Evolutionary conservation across 164 flowering plant genomes (phyloP).

Genomic region (Liriodendron chinense): DNA sequence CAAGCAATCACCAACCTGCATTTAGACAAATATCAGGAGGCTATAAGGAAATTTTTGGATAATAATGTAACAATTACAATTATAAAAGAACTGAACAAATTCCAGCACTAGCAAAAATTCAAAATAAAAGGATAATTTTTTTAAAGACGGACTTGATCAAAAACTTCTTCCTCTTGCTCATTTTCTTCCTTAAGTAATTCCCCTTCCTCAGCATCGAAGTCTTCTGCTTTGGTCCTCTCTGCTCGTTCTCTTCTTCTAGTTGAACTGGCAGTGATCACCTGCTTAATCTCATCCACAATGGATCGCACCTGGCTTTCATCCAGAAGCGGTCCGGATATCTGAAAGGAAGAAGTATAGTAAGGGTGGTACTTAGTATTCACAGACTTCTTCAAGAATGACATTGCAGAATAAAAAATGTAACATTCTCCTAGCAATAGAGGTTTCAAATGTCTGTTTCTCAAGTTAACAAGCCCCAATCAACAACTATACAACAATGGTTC

Average conservation of each 20-base stretch:
- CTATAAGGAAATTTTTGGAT: neutral
- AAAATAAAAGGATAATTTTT: neutral
- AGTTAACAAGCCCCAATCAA: neutral
- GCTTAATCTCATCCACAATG: conserved; percentile 89
- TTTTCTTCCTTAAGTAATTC: conserved; percentile 90
- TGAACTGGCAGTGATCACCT: conserved; percentile 84
- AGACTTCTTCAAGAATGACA: neutral
- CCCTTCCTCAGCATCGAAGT: conserved; percentile 93
- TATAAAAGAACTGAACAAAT: neutral
- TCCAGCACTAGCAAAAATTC: neutral
- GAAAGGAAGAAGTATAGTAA: conserved; percentile 4
- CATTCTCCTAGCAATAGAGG: neutral
- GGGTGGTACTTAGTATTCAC: neutral
- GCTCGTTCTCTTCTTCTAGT: conserved; percentile 77
- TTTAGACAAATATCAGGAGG: conserved; percentile 1
- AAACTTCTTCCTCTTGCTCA: conserved; percentile 96
- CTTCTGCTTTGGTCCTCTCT: conserved; percentile 88
- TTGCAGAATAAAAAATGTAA: neutral
- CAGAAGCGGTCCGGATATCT: conserved; percentile 74
- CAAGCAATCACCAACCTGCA: conserved; percentile 90
- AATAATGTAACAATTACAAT: neutral
- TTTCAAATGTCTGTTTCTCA: neutral
- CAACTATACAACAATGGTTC: no score
- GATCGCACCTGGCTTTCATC: conserved; percentile 81
- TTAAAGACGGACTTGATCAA: conserved; percentile 67